These are phyloP conservation scores for Pythium folliculosum DNA, from an alignment of 352 stramenopile genomes.

Conservation along the genomic window DNA sequence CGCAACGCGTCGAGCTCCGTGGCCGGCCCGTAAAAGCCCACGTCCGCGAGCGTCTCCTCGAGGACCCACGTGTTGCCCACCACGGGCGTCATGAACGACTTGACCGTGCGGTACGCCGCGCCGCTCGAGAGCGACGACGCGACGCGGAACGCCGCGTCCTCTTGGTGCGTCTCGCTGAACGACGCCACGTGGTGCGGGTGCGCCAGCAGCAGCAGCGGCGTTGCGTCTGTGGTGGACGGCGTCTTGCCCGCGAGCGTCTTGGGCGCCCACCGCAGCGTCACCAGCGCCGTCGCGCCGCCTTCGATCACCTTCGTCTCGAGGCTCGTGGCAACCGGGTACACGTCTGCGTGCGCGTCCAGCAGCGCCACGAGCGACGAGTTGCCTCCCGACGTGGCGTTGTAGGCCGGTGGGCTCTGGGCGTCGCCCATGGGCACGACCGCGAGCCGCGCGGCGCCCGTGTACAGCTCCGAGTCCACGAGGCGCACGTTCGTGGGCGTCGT, in stretches of 20 bases:
- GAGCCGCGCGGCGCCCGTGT: slow-evolving; percentile 56
- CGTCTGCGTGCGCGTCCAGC: slow-evolving; percentile 52
- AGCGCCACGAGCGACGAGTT: slow-evolving; percentile 21
- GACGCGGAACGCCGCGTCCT: slow-evolving; percentile 40
- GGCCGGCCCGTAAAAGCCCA: slow-evolving; percentile 42
- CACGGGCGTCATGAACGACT: slow-evolving; percentile 81
- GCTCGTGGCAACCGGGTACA: slow-evolving; percentile 52
- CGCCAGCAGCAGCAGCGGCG: slow-evolving; percentile 66
- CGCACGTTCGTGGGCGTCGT: slow-evolving; percentile 73
- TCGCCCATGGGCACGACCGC: slow-evolving; percentile 60
- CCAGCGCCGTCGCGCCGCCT: slow-evolving; percentile 23
- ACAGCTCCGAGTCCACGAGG: slow-evolving; percentile 65
- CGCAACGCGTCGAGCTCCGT: slow-evolving; percentile 19
- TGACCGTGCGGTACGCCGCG: slow-evolving; percentile 72
- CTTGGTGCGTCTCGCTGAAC: slow-evolving; percentile 34
- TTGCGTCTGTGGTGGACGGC: slow-evolving; percentile 24
- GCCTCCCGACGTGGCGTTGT: too few relatives aligned
- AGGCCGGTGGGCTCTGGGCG: too few relatives aligned
- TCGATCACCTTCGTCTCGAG: slow-evolving; percentile 44
- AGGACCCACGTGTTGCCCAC: slow-evolving; percentile 64
- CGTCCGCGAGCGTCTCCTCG: slow-evolving; percentile 51
- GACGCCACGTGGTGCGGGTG: slow-evolving; percentile 70
- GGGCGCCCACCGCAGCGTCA: slow-evolving; percentile 66
- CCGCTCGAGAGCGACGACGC: slow-evolving; percentile 17
- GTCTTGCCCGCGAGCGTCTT: slow-evolving; percentile 49